Evolutionary conservation across 2,329 filamentous ascomycete genomes (phyloP).

Genomic region (Colletotrichum musae): DNA sequence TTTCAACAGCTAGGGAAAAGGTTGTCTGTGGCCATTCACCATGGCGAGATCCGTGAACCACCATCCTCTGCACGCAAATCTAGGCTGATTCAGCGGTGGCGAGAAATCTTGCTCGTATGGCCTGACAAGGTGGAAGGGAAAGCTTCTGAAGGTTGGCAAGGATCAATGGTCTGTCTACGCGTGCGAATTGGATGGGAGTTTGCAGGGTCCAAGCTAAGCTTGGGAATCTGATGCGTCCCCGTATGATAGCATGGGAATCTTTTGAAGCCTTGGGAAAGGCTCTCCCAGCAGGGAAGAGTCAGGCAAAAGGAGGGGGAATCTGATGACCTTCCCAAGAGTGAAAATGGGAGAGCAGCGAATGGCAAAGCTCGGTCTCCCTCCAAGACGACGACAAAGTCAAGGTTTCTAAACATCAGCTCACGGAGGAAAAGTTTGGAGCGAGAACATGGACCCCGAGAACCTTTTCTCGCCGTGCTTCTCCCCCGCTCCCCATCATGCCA

Average conservation of each 20-base stretch:
- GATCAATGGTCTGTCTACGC: conserved; percentile 3
- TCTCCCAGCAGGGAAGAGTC: background rate
- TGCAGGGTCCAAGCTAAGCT: conserved; percentile 32
- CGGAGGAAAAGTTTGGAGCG: background rate
- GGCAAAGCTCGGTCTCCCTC: background rate
- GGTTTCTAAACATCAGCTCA: conserved; percentile 21
- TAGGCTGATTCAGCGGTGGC: background rate
- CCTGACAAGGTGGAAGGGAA: background rate
- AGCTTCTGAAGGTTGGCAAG: conserved; percentile 8
- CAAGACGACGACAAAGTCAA: conserved; percentile 1
- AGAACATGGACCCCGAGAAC: conserved; percentile 8
- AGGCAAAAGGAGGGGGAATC: background rate
- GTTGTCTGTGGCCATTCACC: background rate
- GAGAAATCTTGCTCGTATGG: background rate
- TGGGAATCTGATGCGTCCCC: conserved; percentile 12
- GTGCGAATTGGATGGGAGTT: conserved; percentile 7
- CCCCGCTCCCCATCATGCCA: conserved; percentile 9
- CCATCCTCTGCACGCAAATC: background rate
- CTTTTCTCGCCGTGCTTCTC: background rate
- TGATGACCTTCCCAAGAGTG: background rate
- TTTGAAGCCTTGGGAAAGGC: conserved; percentile 6
- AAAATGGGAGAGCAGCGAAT: conserved; percentile 5
- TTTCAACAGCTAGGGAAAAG: background rate
- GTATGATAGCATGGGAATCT: conserved; percentile 5
- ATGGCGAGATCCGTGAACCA: conserved; percentile 6